phyloP scores from a whole-genome alignment of 2,329 filamentous ascomycete species.

The Aureobasidium sp. region DNA sequence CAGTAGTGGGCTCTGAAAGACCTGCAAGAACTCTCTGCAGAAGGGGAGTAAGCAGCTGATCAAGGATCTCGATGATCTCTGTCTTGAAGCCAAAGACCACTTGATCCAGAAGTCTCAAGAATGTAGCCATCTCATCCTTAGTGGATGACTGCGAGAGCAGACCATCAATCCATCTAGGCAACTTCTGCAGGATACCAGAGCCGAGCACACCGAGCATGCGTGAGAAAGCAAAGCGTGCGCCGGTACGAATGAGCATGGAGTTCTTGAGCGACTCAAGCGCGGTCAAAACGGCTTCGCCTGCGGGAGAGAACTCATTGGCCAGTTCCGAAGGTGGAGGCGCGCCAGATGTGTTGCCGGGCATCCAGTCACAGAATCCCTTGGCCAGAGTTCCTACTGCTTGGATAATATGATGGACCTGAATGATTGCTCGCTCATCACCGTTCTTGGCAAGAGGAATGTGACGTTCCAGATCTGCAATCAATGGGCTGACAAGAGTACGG shows the following conservation, averaged over 20 bases:
- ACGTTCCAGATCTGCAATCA: conserved; percentile 82
- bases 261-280: conserved; percentile 76
- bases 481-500: conserved; percentile 79
- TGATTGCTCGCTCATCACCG: conserved; percentile 69
- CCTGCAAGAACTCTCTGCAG: conserved; percentile 83
- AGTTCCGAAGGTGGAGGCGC: conserved; percentile 57
- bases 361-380: conserved; percentile 87
- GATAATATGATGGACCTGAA: conserved; percentile 94
- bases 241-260: conserved; percentile 75
- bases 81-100: conserved; percentile 93
- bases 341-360: conserved; percentile 48
- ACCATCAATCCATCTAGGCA: conserved; percentile 95
- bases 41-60: conserved; percentile 79
- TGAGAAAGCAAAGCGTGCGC: conserved; percentile 84
- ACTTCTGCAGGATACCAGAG: conserved; percentile 71
- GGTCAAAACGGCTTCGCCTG: conserved; percentile 82
- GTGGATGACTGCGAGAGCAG: conserved; percentile 83
- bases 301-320: conserved; percentile 74
- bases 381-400: conserved; percentile 91
- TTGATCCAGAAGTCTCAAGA: conserved; percentile 84
- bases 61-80: conserved; percentile 82
- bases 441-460: conserved; percentile 68
- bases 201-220: conserved; percentile 87
- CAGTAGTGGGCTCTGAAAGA: conserved; percentile 71
- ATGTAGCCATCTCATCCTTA: conserved; percentile 96